phyloP scores from a whole-genome alignment of 805 yeast species.

The Wickerhamomyces kurtzmanii region DNA sequence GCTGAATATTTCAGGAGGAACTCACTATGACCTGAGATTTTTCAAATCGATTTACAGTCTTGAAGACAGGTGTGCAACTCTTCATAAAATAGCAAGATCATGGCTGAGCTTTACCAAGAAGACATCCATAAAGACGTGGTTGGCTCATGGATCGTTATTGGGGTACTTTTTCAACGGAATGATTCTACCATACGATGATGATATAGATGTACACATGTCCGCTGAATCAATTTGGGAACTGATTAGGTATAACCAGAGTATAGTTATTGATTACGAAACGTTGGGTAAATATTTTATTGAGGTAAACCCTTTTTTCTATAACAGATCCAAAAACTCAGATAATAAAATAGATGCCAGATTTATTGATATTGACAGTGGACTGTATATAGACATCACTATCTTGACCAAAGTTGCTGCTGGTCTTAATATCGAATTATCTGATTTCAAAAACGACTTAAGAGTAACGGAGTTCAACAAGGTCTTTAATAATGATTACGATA shows the following conservation, averaged over 20 bases:
- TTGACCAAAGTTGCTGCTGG: too few relatives aligned
- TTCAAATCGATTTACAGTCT: constrained; percentile 7
- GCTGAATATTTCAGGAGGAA: constrained; percentile 7
- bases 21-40: constrained; percentile 17
- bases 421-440: background rate
- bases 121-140: constrained; percentile 29
- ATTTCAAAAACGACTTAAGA: background rate
- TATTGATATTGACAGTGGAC: constrained; percentile 59
- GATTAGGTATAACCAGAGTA: constrained; percentile 3
- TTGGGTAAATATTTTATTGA: constrained; percentile 42
- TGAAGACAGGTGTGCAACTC: constrained; percentile 11
- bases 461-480: constrained; percentile 4
- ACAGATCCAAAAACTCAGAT: constrained; percentile 39
- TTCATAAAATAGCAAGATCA: constrained; percentile 14
- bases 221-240: constrained; percentile 6
- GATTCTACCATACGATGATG: constrained; percentile 59
- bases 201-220: constrained; percentile 58
- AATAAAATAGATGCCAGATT: constrained; percentile 66
- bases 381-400: constrained; percentile 62
- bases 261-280: constrained; percentile 8
- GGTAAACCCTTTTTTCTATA: constrained; percentile 32
- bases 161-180: constrained; percentile 61
- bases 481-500: constrained; percentile 5
- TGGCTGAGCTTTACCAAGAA: constrained; percentile 13
- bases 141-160: constrained; percentile 56